These are phyloP conservation scores for Bocquillonia castaneifolia DNA, from an alignment of 441 rosid genomes.

Conservation along the genomic window DNA sequence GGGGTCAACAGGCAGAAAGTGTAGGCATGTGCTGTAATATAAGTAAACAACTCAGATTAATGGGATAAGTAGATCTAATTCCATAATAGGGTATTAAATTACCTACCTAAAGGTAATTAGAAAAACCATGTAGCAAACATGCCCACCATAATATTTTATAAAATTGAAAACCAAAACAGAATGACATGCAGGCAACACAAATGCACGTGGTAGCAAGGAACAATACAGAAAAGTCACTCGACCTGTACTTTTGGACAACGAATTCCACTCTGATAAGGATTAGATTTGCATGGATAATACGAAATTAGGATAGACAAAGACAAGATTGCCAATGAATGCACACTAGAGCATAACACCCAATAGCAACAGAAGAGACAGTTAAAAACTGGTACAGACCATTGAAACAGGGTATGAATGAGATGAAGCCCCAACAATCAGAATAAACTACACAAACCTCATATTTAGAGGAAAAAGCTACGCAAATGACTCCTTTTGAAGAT, in stretches of 20 bases:
- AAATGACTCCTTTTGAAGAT: neutral
- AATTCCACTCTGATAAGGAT: neutral
- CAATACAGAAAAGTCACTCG: neutral
- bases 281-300: neutral
- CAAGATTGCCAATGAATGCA: neutral
- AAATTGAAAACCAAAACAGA: neutral
- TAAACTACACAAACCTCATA: neutral
- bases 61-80: neutral
- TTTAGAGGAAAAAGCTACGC: neutral
- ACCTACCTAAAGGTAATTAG: no score
- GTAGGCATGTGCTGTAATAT: no score
- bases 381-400: no score
- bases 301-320: no score
- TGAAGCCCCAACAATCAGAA: neutral
- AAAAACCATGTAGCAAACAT: no score
- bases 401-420: neutral
- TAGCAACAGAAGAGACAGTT: neutral
- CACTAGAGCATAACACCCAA: neutral
- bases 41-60: neutral
- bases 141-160: neutral
- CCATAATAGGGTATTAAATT: no score
- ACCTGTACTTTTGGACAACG: neutral
- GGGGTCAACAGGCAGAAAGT: no score
- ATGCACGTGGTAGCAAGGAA: neutral
- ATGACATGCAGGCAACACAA: neutral